Percentiles rank a stretch among this genome's conserved stretches.
phyloP scores from a whole-genome alignment of 306 rosid genomes.

The Casuarina cunninghamiana region DNA sequence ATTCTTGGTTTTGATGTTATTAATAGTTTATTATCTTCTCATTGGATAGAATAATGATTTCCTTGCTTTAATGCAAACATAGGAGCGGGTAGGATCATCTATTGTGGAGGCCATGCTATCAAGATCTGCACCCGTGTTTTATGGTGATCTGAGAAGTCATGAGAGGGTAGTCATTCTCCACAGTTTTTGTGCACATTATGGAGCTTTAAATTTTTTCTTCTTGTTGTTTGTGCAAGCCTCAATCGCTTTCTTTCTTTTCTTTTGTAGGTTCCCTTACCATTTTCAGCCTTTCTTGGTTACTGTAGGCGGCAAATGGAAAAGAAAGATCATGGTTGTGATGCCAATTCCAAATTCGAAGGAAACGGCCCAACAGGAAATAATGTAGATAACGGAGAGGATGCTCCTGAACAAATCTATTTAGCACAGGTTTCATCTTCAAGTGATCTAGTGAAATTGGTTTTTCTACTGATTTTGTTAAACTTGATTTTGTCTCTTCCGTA shows the following conservation, averaged over 20 bases:
- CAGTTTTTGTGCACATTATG: background rate
- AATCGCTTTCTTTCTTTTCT: conserved; percentile 8
- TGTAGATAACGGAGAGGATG: conserved; percentile 43
- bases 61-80: conserved; percentile 18
- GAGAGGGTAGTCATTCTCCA: conserved; percentile 59
- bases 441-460: conserved; percentile 14
- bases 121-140: conserved; percentile 69
- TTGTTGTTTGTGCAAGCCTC: conserved; percentile 3
- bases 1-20: background rate
- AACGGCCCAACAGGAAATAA: conserved; percentile 21
- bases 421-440: conserved; percentile 71
- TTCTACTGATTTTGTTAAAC: conserved; percentile 24
- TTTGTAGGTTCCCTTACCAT: conserved; percentile 71
- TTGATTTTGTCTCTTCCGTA: conserved; percentile 10
- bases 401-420: conserved; percentile 71
- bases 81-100: conserved; percentile 71
- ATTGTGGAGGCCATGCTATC: conserved; percentile 91
- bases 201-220: conserved; percentile 4
- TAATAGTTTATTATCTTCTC: background rate
- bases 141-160: conserved; percentile 89
- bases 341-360: conserved; percentile 23
- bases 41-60: background rate
- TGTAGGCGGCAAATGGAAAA: conserved; percentile 60
- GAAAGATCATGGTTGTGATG: conserved; percentile 30
- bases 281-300: conserved; percentile 61